phyloP scores from a whole-genome alignment of 257 asterid species.

The Solanum neorickii region DNA sequence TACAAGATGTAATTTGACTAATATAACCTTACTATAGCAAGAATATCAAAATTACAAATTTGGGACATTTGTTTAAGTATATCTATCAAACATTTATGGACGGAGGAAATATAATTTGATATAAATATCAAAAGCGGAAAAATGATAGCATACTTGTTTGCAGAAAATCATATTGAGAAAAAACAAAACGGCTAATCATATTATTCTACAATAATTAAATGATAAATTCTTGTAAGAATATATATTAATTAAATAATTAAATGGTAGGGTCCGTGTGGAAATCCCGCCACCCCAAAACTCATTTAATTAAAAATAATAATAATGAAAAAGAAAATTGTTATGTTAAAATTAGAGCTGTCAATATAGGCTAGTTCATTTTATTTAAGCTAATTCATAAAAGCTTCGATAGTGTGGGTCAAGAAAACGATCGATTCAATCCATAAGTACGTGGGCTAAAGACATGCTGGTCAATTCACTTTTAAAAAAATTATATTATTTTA shows the following conservation, averaged over 20 bases:
- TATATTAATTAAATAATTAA: background rate
- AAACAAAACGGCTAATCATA: background rate
- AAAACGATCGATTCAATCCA: no score
- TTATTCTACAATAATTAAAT: background rate
- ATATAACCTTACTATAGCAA: no score
- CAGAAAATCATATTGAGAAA: background rate
- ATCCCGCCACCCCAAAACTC: background rate
- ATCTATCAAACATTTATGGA: no score
- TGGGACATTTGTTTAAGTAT: no score
- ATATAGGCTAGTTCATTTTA: no score
- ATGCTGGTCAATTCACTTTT: no score
- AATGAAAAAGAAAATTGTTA: background rate
- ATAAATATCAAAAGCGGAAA: background rate
- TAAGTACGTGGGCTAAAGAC: no score
- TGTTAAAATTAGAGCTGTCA: background rate
- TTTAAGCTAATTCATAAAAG: no score
- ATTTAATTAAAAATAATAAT: background rate
- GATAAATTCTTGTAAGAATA: background rate
- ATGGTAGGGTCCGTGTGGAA: background rate
- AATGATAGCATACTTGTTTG: background rate
- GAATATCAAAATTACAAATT: no score
- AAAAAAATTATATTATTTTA: no score
- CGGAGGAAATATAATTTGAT: background rate
- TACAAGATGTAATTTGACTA: no score
- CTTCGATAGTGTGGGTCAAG: no score